Conservation (phyloP, 169 alveolate genomes). For the Cyclospora cayetanensis region DNA sequence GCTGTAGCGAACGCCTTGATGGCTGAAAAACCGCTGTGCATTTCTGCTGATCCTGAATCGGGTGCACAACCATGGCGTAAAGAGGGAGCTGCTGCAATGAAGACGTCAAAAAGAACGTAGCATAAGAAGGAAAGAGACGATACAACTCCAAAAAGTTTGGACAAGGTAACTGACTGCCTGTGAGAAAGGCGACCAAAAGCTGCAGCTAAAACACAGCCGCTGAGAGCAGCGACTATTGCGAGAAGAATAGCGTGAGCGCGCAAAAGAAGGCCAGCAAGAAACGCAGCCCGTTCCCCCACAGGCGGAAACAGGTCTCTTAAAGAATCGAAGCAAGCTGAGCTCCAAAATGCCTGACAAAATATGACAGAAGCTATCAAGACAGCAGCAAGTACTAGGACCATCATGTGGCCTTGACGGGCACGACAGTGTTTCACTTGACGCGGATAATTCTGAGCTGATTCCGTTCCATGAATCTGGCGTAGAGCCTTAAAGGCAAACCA, state of each 20-base stretch:
- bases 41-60: not conserved
- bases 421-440: not conserved
- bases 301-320: slow-evolving; percentile 15
- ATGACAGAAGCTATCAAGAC: not conserved
- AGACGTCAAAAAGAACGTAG: slow-evolving; percentile 20
- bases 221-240: slow-evolving; percentile 23
- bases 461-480: not conserved
- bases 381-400: not conserved
- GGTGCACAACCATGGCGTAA: slow-evolving; percentile 2
- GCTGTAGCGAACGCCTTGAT: slow-evolving; percentile 47
- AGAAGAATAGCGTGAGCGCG: slow-evolving; percentile 15
- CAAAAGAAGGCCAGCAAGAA: not conserved
- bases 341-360: slow-evolving; percentile 34
- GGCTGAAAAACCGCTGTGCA: slow-evolving; percentile 6
- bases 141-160: not conserved
- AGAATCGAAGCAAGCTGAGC: slow-evolving; percentile 14
- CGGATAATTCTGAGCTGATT: not conserved
- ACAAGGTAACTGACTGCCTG: not conserved
- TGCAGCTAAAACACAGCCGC: slow-evolving; percentile 19
- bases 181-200: slow-evolving; percentile 17
- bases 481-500: slow-evolving; percentile 28
- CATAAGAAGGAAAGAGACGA: slow-evolving; percentile 47
- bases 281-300: slow-evolving; percentile 35
- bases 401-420: not conserved
- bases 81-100: slow-evolving; percentile 36